phyloP scores from a whole-genome alignment of 2,329 filamentous ascomycete genomes.

The Thelonectria rubi region DNA sequence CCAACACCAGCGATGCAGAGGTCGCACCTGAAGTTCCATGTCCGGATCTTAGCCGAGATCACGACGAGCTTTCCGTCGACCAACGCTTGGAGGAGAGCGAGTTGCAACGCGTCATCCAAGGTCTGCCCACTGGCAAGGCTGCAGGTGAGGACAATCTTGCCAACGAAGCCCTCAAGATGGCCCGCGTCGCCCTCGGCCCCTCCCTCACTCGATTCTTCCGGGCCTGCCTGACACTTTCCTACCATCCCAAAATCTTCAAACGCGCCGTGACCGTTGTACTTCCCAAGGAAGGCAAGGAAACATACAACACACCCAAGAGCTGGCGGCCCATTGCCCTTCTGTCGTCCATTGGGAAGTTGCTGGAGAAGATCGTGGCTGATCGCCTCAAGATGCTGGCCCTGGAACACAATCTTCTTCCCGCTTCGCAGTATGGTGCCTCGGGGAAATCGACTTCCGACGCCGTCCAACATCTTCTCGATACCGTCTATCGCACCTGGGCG shows the following conservation, averaged over 20 bases:
- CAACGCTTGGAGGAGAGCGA: too few relatives aligned
- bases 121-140: too few relatives aligned
- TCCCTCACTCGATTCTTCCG: constrained; percentile 23
- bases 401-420: neutral
- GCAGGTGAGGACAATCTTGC: too few relatives aligned
- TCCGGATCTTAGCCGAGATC: too few relatives aligned
- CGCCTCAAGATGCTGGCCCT: constrained; percentile 26
- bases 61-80: too few relatives aligned
- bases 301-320: constrained; percentile 31
- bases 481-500: constrained; percentile 22
- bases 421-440: constrained; percentile 16
- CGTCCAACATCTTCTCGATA: constrained; percentile 19
- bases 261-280: constrained; percentile 28
- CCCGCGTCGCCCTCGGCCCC: too few relatives aligned
- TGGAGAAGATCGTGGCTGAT: constrained; percentile 28
- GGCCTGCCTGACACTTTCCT: constrained; percentile 26
- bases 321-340: constrained; percentile 34
- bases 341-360: constrained; percentile 23
- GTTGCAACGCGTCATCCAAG: too few relatives aligned
- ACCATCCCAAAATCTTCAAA: constrained; percentile 31
- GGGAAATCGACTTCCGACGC: constrained; percentile 20
- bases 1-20: too few relatives aligned
- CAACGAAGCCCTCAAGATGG: too few relatives aligned
- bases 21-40: too few relatives aligned
- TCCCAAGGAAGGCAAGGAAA: constrained; percentile 30